Evolutionary conservation across 257 asterid species (phyloP), one percentile per base, ranked within the genome.

Genomic region (Nicotiana attenuata): DNA sequence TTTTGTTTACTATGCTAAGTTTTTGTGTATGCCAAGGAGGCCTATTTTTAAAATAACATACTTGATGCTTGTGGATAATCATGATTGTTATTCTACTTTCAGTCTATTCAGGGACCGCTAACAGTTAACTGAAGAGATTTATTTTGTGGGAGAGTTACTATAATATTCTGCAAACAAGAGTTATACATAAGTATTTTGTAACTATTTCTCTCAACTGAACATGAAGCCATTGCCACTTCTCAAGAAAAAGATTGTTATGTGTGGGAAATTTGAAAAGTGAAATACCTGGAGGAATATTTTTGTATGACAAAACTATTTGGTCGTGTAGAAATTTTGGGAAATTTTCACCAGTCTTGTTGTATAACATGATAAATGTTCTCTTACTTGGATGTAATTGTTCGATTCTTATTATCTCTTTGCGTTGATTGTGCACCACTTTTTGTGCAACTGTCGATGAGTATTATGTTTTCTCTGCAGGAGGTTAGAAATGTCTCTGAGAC

Each of bases 401-500:
- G 79, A 73, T 35, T 73, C 22, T 75, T 53, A 75, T 15, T 73
- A 73, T 73, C 9, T 75, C 60, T 71, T 71, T 4, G 20, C 15
- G 17, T 50, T 75, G 79, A 73, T 4, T 75, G 61, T 15, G 79
- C 41, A 24, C 45, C 63, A 50, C 79, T 24, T 75, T 73, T 24
- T 50, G 41, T 75, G 63, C 45, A 75, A 19, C 78, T 22, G 78
- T 47, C 0, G 22, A 78, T 78, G n/a, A 35, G 5, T 28, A 78
- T 38, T 56, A 22, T 13, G 29, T 26, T 20, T 82, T 82, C 31
- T 80, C 81, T 81, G 64, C 92, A 95, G 99, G 93, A 90, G 91
- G 87, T 83, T 91, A 80, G 99, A 95, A 82, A 88, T 90, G 97
- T 90, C 97, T 26, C 88, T 93, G 69, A 90, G 97, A 81, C 93